A percentile compares a stretch with the other conserved stretches of the same genome.
Evolutionary conservation across 1,284 basidiomycete genomes (phyloP).

Genomic region (Mycosarcoma mackinlayi): DNA sequence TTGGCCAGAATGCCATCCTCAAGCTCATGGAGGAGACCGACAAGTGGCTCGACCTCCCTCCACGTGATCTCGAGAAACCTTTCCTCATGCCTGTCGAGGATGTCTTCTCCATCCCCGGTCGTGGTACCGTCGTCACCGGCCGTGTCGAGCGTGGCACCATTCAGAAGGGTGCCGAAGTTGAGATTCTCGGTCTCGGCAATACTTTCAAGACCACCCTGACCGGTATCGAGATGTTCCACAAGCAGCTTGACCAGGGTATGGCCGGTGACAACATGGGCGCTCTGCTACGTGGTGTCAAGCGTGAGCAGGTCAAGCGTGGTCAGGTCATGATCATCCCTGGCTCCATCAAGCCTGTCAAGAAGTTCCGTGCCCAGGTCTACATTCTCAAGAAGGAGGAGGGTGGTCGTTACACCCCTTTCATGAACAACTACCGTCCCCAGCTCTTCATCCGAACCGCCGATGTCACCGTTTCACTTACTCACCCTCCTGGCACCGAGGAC

Average conservation of each 20-base stretch:
- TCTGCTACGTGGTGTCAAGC: constrained; percentile 94
- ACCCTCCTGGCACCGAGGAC: constrained; percentile 78
- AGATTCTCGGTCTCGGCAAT: constrained; percentile 88
- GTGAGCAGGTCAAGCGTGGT: constrained; percentile 93
- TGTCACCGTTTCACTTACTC: constrained; percentile 85
- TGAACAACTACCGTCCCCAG: constrained; percentile 95
- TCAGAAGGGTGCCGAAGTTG: constrained; percentile 92
- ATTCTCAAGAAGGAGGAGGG: constrained; percentile 94
- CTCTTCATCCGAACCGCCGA: constrained; percentile 96
- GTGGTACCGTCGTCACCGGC: constrained; percentile 97
- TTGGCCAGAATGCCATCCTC: constrained; percentile 83
- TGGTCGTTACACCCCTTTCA: constrained; percentile 97
- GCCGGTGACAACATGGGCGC: constrained; percentile 99
- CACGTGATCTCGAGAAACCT: constrained; percentile 96
- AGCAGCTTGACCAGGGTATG: constrained; percentile 96
- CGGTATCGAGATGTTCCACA: constrained; percentile 99
- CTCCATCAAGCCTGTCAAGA: constrained; percentile 92
- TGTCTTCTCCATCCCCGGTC: constrained; percentile 96
- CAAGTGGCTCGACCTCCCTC: constrained; percentile 92
- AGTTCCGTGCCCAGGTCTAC: constrained; percentile 74
- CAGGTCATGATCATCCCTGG: constrained; percentile 90
- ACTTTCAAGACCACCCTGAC: constrained; percentile 92
- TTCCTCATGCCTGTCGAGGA: constrained; percentile 98
- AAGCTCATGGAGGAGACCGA: constrained; percentile 91
- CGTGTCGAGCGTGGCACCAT: constrained; percentile 95